These are phyloP conservation scores for Sedum album DNA, from an alignment of 164 flowering plant genomes.

Conservation along the genomic window DNA sequence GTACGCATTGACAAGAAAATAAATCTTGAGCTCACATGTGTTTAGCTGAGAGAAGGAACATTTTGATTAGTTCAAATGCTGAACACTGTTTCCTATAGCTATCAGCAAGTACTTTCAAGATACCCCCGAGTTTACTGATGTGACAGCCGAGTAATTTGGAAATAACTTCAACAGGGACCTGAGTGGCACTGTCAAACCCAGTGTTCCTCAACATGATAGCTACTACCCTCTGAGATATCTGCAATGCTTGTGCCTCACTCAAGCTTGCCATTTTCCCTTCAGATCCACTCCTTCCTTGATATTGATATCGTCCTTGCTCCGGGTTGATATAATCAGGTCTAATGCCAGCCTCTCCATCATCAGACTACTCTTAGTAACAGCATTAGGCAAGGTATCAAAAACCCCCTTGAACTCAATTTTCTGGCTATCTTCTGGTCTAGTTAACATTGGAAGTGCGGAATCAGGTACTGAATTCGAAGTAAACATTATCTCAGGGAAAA, in stretches of 20 bases:
- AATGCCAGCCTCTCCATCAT: constrained; percentile 88
- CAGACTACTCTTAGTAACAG: constrained; percentile 55
- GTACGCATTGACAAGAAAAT: background rate
- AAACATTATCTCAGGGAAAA: constrained; percentile 83
- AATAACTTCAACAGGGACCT: constrained; percentile 60
- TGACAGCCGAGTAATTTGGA: constrained; percentile 71
- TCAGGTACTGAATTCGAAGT: constrained; percentile 79
- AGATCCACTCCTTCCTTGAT: constrained; percentile 41
- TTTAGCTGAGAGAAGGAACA: constrained; percentile 78
- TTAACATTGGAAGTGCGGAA: constrained; percentile 44
- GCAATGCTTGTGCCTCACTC: constrained; percentile 68
- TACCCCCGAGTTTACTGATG: constrained; percentile 64
- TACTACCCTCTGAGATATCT: constrained; percentile 56
- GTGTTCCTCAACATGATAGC: constrained; percentile 41
- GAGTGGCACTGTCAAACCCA: constrained; percentile 80
- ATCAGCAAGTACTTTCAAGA: constrained; percentile 74
- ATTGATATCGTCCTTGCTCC: constrained; percentile 51
- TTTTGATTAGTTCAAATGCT: constrained; percentile 68
- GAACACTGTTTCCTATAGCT: constrained; percentile 90
- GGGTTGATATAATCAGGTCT: constrained; percentile 59
- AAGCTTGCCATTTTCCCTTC: constrained; percentile 38
- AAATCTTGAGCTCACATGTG: constrained; percentile 37
- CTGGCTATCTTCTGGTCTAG: constrained; percentile 25
- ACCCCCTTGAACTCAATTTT: constrained; percentile 63
- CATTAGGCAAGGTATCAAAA: constrained; percentile 76